Percentiles rank a stretch among this genome's conserved stretches.
Conservation (phyloP, 768 basidiomycete genomes). For the Termitomyces sp. region DNA sequence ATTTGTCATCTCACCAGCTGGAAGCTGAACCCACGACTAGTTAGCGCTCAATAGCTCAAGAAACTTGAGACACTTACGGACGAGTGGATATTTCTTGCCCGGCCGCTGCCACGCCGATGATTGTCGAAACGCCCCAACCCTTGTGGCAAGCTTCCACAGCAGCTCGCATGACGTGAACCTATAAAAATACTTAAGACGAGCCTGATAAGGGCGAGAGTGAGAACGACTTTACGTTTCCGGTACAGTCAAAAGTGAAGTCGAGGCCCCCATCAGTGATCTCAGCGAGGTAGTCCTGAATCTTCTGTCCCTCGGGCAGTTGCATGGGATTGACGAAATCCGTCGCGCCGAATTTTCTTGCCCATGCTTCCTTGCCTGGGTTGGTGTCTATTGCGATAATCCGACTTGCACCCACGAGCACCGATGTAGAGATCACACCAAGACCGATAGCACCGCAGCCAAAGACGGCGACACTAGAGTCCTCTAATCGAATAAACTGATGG, state of each 20-base stretch:
- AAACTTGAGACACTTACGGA: conserved; percentile 47
- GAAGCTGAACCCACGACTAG: conserved; percentile 30
- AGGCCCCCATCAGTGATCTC: conserved; percentile 95
- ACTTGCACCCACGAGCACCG: conserved; percentile 70
- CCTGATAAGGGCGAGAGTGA: conserved; percentile 2
- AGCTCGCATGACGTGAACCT: conserved; percentile 90
- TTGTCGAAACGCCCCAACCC: conserved; percentile 95
- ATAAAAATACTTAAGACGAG: not conserved
- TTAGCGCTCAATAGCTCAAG: not conserved
- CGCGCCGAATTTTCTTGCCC: conserved; percentile 92
- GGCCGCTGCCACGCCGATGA: conserved; percentile 96
- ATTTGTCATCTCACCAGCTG: conserved; percentile 36
- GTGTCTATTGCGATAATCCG: conserved; percentile 91
- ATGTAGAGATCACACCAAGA: conserved; percentile 84
- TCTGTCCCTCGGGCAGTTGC: conserved; percentile 67
- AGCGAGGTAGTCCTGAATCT: conserved; percentile 84
- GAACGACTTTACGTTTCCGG: conserved; percentile 63
- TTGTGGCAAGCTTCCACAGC: conserved; percentile 99
- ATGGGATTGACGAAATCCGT: conserved; percentile 90
- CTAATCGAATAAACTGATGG: too few species aligned
- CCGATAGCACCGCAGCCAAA: conserved; percentile 98
- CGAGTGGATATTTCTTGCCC: conserved; percentile 92
- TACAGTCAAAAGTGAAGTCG: conserved; percentile 96
- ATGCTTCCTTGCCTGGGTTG: conserved; percentile 79
- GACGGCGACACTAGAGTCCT: conserved; percentile 84